A percentile compares a stretch with the other conserved stretches of the same genome.
Evolutionary conservation across 2,329 filamentous ascomycete genomes (phyloP).

Genomic region (Penicillium hesseltinei): DNA sequence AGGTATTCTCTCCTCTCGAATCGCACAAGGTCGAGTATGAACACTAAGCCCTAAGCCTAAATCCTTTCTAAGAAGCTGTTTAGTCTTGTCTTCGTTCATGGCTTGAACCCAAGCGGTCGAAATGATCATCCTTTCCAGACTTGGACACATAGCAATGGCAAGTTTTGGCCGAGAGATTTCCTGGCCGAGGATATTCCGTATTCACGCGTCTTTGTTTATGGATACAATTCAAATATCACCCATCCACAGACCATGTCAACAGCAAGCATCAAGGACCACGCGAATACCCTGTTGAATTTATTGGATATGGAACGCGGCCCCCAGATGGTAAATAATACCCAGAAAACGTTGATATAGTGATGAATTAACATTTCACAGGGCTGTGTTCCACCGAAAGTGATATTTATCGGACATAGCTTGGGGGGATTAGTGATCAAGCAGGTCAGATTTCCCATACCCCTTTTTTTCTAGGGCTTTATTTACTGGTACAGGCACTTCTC

Average conservation of each 20-base stretch:
- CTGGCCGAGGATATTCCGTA: conserved; percentile 29
- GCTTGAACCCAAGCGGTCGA: conserved; percentile 31
- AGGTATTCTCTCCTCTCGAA: conserved; percentile 26
- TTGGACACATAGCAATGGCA: conserved; percentile 31
- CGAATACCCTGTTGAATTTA: conserved; percentile 34
- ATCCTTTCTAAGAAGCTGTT: neutral
- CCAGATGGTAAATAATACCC: conserved; percentile 18
- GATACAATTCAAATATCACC: conserved; percentile 34
- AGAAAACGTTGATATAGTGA: too few relatives aligned
- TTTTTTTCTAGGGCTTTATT: neutral
- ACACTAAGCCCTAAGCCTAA: neutral
- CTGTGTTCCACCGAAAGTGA: conserved; percentile 28
- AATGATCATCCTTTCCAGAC: conserved; percentile 35
- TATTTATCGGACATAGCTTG: conserved; percentile 34
- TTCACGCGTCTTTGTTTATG: conserved; percentile 33
- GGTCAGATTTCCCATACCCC: conserved; percentile 11
- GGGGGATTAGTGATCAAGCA: conserved; percentile 35
- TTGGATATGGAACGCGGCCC: conserved; percentile 32
- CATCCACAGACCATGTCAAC: conserved; percentile 35
- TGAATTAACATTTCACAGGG: neutral
- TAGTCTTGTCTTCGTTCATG: conserved; percentile 35
- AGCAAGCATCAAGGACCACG: conserved; percentile 36
- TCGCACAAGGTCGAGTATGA: conserved; percentile 31
- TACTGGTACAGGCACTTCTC: conserved; percentile 27
- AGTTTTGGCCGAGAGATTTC: conserved; percentile 23